These are phyloP conservation scores for Acacia melanoxylon DNA, from an alignment of 306 rosid species.

Conservation along the genomic window DNA sequence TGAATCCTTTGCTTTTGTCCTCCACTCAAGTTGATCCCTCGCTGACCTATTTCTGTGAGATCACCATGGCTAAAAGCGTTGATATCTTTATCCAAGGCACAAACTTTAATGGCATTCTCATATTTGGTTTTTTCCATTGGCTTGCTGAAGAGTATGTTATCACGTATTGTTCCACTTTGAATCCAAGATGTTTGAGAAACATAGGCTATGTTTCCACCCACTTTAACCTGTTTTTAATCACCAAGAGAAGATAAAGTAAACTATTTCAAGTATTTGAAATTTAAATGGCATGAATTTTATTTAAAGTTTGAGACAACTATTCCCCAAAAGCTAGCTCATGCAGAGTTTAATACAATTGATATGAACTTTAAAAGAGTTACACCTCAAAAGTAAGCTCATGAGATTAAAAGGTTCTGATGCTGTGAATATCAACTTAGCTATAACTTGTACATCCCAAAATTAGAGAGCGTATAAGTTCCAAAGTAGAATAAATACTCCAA, in stretches of 20 bases:
- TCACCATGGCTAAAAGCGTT: constrained; percentile 67
- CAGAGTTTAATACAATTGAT: neutral
- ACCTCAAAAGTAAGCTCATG: neutral
- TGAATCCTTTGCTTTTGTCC: constrained; percentile 92
- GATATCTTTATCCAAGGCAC: constrained; percentile 74
- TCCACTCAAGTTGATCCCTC: constrained; percentile 91
- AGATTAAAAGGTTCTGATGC: neutral
- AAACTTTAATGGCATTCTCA: constrained; percentile 58
- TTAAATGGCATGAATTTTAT: constrained; percentile 1
- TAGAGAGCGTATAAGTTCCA: neutral
- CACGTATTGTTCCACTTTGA: constrained; percentile 79
- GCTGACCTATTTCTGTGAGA: constrained; percentile 84
- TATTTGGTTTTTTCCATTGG: constrained; percentile 61
- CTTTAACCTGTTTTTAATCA: constrained; percentile 51
- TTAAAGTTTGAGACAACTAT: neutral
- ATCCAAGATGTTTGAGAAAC: constrained; percentile 87
- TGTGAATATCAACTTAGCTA: neutral
- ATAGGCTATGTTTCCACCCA: constrained; percentile 60
- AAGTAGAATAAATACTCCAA: neutral
- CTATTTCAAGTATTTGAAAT: constrained; percentile 2
- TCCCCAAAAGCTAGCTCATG: too few species aligned
- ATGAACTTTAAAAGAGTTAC: neutral
- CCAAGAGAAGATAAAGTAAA: neutral
- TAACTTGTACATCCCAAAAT: neutral
- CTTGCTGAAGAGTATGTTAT: constrained; percentile 73